These are phyloP conservation scores for Chamaecrista fasciculata DNA, from an alignment of 306 rosid species.

Conservation along the genomic window DNA sequence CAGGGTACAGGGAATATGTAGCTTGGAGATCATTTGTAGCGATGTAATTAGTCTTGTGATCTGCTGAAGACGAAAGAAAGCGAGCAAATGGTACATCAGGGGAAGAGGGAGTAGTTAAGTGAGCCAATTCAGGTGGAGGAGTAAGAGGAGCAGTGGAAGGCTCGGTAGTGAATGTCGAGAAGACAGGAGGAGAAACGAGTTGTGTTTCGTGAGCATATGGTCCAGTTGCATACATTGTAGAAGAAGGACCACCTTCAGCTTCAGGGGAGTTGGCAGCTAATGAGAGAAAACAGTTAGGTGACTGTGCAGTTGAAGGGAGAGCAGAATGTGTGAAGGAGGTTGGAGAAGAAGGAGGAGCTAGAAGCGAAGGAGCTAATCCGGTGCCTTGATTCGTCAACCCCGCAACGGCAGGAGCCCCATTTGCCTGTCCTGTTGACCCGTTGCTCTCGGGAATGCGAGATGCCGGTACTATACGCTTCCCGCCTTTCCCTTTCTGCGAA, in stretches of 20 bases:
- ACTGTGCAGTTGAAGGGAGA: conserved; percentile 90
- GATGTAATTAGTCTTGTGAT: conserved; percentile 64
- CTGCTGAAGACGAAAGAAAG: conserved; percentile 78
- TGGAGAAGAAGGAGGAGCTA: conserved; percentile 98
- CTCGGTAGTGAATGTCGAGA: conserved; percentile 96
- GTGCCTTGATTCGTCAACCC: conserved; percentile 77
- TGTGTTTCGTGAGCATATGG: conserved; percentile 97
- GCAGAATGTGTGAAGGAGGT: conserved; percentile 94
- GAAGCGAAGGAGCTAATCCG: conserved; percentile 76
- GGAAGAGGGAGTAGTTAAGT: conserved; percentile 96
- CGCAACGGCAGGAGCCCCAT: conserved; percentile 74
- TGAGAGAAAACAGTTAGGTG: conserved; percentile 84
- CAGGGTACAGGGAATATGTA: conserved; percentile 86
- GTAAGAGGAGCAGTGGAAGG: conserved; percentile 98
- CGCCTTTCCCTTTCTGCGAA: conserved; percentile 92
- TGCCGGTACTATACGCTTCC: conserved; percentile 93
- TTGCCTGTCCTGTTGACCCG: conserved; percentile 66
- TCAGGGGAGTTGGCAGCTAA: conserved; percentile 93
- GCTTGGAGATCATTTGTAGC: conserved; percentile 85
- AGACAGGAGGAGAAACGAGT: conserved; percentile 92
- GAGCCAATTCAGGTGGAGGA: conserved; percentile 99
- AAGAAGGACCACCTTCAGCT: conserved; percentile 98
- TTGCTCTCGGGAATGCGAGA: conserved; percentile 77
- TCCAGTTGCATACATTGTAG: conserved; percentile 86
- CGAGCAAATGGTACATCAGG: conserved; percentile 98